A percentile compares a stretch with the other conserved stretches of the same genome.
These are phyloP conservation scores for Pythium rhizo-oryzae DNA, from an alignment of 352 stramenopile species.

Conservation along the genomic window DNA sequence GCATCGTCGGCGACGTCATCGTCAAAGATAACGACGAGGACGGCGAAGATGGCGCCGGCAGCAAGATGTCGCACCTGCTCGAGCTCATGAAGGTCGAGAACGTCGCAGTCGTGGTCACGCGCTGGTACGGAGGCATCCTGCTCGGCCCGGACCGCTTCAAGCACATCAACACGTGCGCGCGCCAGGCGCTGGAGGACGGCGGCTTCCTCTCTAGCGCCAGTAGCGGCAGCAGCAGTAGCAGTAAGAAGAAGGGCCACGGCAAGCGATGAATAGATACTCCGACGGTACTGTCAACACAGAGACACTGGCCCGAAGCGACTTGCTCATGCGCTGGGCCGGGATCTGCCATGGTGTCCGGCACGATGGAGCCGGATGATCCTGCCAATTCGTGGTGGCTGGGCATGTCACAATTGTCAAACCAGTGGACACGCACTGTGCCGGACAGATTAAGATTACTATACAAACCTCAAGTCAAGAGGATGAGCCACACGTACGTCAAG, in stretches of 20 bases:
- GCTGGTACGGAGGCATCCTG: conserved; percentile 85
- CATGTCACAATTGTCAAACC: background rate
- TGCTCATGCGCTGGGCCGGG: too few species aligned
- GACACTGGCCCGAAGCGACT: too few species aligned
- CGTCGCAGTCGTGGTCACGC: conserved; percentile 81
- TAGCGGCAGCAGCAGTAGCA: conserved; percentile 21
- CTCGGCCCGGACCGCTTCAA: conserved; percentile 88
- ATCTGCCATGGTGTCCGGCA: too few species aligned
- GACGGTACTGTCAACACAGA: too few species aligned
- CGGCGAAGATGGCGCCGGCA: conserved; percentile 79
- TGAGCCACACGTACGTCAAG: background rate
- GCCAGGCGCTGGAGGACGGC: conserved; percentile 74
- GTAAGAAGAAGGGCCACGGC: conserved; percentile 60
- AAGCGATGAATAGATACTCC: conserved; percentile 21
- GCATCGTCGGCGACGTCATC: conserved; percentile 66
- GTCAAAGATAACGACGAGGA: conserved; percentile 90
- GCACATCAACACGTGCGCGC: conserved; percentile 77
- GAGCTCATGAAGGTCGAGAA: conserved; percentile 82
- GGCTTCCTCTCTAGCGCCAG: conserved; percentile 53
- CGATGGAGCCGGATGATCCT: too few species aligned
- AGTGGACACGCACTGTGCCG: background rate
- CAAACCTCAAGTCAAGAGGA: conserved; percentile 17
- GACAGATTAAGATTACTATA: conserved; percentile 10
- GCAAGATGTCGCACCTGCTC: conserved; percentile 80
- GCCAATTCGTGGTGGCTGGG: background rate